Evolutionary conservation across 2,329 filamentous ascomycete species (phyloP), one percentile per base, ranked within the genome.

Genomic region (Cladosporium sp.): DNA sequence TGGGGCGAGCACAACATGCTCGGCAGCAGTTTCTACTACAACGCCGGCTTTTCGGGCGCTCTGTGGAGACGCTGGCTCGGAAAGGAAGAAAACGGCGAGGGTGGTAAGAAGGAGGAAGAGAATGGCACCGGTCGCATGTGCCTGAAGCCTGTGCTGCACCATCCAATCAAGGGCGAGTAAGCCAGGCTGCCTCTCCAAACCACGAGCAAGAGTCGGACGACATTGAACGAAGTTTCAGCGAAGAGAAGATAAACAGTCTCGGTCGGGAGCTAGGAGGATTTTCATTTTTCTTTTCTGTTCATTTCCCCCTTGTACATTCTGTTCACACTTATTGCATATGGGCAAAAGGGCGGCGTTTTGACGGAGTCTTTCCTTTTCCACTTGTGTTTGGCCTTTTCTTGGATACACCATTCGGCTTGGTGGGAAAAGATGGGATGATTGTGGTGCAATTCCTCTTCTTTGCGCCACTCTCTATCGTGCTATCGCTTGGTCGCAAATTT

Each of bases 1-100:
- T 78, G 77, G 77, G 77, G 77, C 24, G 77, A 80, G 65, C 77
- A 80, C 68, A 80, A 80, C 62, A 71, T 78, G 64, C 71, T 79
- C 6, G 78, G 77, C 56, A 76, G 73, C 66, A 76, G 71, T 61
- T 80, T 79, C 64, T 80, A 80, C 71, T 80, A 79, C 69, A 79
- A 80, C 61, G 73, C 74, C 15, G 76, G 71, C 19, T 80, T 80
- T 61, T 73, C 72, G 3, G 75, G 75, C 10, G 73, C 75, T 50
- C 71, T 78, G 50, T 80, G 77, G 77, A 68, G 77, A 60, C 65
- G 78, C 61, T 80, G 78, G 77, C 71, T 80, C 13, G 78, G 78
- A 55, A 74, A 76, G 24, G 64, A 67, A 48, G 78, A 80, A 62
- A 76, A 78, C 52, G 66, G 68, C 3, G 70, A 74, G 58, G 73